Evolutionary conservation across 2,329 filamentous ascomycete species (phyloP), one percentile per base, ranked within the genome.

Genomic region (Aureobasidium mangrovei): DNA sequence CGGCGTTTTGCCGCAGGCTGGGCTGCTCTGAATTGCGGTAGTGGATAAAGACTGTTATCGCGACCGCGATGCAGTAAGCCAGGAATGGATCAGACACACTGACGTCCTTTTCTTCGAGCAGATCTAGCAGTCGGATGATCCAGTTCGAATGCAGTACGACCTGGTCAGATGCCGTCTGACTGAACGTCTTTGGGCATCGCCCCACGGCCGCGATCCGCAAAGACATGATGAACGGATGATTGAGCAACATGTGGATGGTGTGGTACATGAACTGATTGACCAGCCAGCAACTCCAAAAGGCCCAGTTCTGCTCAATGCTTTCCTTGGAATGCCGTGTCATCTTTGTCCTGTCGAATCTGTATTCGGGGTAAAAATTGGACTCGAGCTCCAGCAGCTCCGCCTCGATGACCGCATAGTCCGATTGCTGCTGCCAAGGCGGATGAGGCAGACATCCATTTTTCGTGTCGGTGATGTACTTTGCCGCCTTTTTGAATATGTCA

Each of bases 401-500:
- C 12, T 45, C 32, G 2, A 54, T 46, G 2, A 27, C 35, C 2
- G 51, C 29, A 54, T 54, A 54, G 28, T 54, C 51, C 32, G 51
- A 54, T 27, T 54, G 41, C 18, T 45, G 41, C 7, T 54, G 41
- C 51, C 51, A 54, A 10, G 43, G 43, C 9, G 51, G 33, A 9
- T 45, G 33, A 18, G 41, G 41, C 7, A 45, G 31, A 4, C 5
- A 10, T 24, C 43, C 41, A 10, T 24, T 46, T 5, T 54, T 45
- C 2, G 51, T 54, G 36, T 54, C 42, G 9, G 41, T 39, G 9
- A 54, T 29, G n/a, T 54, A 54, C 28, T 54, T 54, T 18, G 51
- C 51, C 28, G 41, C 42, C 32, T 54, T 54, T 8, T 54, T 45
- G 51, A 54, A 53, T 7, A 44, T 44, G 49, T 53, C 49, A 26